Base-by-base conservation (phyloP, 345 rosid genomes). In the Eucalyptus victrix region DNA sequence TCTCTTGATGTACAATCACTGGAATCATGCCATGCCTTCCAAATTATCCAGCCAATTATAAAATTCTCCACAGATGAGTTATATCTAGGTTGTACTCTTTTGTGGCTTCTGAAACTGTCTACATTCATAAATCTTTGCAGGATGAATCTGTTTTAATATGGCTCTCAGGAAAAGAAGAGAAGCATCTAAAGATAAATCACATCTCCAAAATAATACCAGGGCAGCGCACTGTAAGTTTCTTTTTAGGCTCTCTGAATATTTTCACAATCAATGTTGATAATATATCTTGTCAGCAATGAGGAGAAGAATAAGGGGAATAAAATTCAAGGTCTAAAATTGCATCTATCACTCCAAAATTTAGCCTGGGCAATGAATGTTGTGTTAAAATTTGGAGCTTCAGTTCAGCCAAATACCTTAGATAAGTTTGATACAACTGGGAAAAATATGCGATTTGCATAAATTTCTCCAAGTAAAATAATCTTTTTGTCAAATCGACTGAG, bases 151-250 rank as follows among this genome's bases (percentile, higher is more conserved):
- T 93, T 91, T 92, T 95, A 88, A 95, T 95, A 91, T 95, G 98
- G 98, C 90, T 94, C 90, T 95, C 98, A 32, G 97, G 98, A 80
- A 95, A 94, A 90, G 94, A 95, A 92, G 96, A 95, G 91, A 96
- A 96, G 90, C 91, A 90, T 92, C 96, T 96, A 86, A 95, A 91
- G 87, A 94, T 96, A 89, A 95, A 93, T 90, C 96, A 95, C 49
- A 95, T 96, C 85, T 90, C 97, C 88, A 94, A 93, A 94, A 95
- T 96, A 85, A 93, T 95, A 87, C 95, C 98, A 88, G 97, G 97
- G 86, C 98, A 96, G 88, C 95, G 98, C 88, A 96, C 97, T 67
- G 98, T 96, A 93, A 94, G 96, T 92, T 47, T 88, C 67, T 91
- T 50, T 26, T 76, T 76, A 76, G 85, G 47, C 40, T 76, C 85